Percentiles rank a stretch among this genome's conserved stretches.
phyloP scores from a whole-genome alignment of 75 land plant species.

The Sequoia sempervirens region DNA sequence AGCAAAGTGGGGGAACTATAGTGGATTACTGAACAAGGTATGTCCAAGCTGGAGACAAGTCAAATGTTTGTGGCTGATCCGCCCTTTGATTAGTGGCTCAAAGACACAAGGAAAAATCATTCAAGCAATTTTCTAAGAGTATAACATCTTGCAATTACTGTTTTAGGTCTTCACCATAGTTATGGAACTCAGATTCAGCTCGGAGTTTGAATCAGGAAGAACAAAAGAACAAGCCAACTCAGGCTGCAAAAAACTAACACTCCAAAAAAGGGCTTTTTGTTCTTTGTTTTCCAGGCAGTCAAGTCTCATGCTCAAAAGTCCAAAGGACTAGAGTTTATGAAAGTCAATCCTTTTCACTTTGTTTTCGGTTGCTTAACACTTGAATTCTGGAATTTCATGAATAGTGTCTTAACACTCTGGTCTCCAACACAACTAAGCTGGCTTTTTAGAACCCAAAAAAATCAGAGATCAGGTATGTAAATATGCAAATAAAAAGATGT shows the following conservation, averaged over 20 bases:
- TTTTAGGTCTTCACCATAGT: background rate
- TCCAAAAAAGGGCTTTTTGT: background rate
- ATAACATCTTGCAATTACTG: background rate
- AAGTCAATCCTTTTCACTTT: background rate
- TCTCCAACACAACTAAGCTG: background rate
- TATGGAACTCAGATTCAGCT: background rate
- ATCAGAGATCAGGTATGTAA: background rate
- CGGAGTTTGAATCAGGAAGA: background rate
- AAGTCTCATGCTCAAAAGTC: background rate
- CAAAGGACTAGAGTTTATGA: too few relatives aligned
- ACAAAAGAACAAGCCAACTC: background rate
- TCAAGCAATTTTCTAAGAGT: background rate
- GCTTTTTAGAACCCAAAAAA: background rate
- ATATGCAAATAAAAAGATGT: background rate
- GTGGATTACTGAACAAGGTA: background rate
- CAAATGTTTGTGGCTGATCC: background rate
- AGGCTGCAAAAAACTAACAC: background rate
- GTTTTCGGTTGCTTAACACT: background rate
- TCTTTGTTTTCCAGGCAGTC: background rate
- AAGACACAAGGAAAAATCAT: background rate
- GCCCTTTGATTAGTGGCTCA: background rate
- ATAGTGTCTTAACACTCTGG: background rate
- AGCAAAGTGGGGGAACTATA: background rate
- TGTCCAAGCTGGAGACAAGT: background rate
- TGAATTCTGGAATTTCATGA: background rate